Base-by-base conservation (phyloP, 306 rosid species). In the Cicer cuneatum region DNA sequence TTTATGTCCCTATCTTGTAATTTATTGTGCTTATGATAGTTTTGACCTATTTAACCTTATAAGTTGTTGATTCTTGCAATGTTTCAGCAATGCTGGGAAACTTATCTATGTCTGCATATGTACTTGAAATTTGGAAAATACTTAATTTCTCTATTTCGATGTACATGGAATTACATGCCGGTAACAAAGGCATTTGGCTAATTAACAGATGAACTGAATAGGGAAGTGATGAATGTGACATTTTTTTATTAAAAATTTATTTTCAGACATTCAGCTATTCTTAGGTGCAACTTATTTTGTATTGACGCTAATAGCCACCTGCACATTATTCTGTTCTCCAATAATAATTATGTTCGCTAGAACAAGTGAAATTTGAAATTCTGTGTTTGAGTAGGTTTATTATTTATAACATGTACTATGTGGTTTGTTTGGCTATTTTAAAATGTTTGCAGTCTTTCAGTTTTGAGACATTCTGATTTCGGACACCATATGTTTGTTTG, bases 381-480 rank as follows among this genome's bases (percentile, higher is more conserved):
- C 19, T 77, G 18, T 70, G 16, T 75, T 35, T 77, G 73, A 40
- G 10, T 48, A 49, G 60, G 57, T 19, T 69, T 53, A 47, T 29
- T 21, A 29, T 19, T 69, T 53, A 47, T 29, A 37, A 29, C 5
- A 29, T 4, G 35, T 5, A 69, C 47, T 41, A 8, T 60, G 67
- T 42, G 37, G 19, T 41, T 49, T 67, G 53, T 69, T 18, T 63
- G 1, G 6, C 41, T 7, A 10, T 68, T 43, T 38, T 61, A 29
- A 66, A 49, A 51, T 73, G 14, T 62, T 19, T 62, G 51, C 18
- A 39, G 68, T 8, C 16, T 29, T 45, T 75, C 39, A 35, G 19
- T 39, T 53, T 18, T 48, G 41, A 16, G 63, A 56, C 57, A 29
- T 29, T 29, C 35, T 29, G 35, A 29, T 29, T 47, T 13, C 7